A percentile compares a stretch with the other conserved stretches of the same genome.
Evolutionary conservation across 345 rosid species (phyloP).

Genomic region (Rhizophora apiculata): DNA sequence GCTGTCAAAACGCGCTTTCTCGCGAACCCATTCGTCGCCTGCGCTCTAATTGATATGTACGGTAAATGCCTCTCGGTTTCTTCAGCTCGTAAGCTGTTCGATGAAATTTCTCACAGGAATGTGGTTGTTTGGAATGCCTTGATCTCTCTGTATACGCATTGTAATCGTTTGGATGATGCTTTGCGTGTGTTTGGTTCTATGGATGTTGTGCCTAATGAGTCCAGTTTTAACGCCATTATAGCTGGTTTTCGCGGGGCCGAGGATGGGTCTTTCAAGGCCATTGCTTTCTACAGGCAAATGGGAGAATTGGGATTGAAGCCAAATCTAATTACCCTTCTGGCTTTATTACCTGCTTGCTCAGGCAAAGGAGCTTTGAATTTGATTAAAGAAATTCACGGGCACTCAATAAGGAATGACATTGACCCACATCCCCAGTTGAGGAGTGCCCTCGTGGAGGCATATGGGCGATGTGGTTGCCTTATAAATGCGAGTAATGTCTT

Average conservation of each 20-base stretch:
- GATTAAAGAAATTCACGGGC: slow-evolving; percentile 55
- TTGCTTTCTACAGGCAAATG: slow-evolving; percentile 51
- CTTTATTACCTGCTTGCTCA: slow-evolving; percentile 49
- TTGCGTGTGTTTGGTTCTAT: slow-evolving; percentile 34
- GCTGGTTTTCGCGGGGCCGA: slow-evolving; percentile 39
- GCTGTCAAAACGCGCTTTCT: slow-evolving; percentile 35
- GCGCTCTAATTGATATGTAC: slow-evolving; percentile 47
- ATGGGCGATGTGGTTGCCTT: slow-evolving; percentile 53
- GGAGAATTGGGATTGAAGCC: slow-evolving; percentile 40
- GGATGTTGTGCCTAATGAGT: slow-evolving; percentile 49
- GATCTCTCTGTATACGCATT: slow-evolving; percentile 47
- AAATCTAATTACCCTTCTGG: slow-evolving; percentile 57
- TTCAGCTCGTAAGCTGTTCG: slow-evolving; percentile 51
- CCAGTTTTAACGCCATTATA: slow-evolving; percentile 52
- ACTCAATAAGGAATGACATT: slow-evolving; percentile 41
- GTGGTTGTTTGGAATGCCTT: slow-evolving; percentile 55
- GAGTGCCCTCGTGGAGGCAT: slow-evolving; percentile 57
- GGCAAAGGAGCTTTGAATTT: slow-evolving; percentile 35
- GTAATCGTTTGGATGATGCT: slow-evolving; percentile 34
- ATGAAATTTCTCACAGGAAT: slow-evolving; percentile 53
- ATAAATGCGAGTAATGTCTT: slow-evolving; percentile 37
- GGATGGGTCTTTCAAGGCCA: slow-evolving; percentile 46
- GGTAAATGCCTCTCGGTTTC: slow-evolving; percentile 49
- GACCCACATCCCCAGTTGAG: slow-evolving; percentile 46
- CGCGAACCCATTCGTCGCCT: slow-evolving; percentile 46